A percentile compares a stretch with the other conserved stretches of the same genome.
Conservation (phyloP, 2,329 filamentous ascomycete species). For the Penicillium sp. region DNA sequence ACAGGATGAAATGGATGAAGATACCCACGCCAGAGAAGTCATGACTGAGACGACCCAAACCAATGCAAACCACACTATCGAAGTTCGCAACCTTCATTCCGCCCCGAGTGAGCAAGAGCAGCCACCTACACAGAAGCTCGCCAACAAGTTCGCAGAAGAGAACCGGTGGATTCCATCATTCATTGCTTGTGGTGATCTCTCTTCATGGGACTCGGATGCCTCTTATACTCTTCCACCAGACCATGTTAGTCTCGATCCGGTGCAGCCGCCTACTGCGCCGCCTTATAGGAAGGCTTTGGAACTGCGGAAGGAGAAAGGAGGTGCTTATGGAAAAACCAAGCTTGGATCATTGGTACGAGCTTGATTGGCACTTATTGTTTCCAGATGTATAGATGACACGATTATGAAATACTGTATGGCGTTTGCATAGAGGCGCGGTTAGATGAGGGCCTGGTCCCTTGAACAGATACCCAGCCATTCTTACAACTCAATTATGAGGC, state of each 20-base stretch:
- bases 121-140: slow-evolving; percentile 18
- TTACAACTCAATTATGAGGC: neutral
- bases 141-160: slow-evolving; percentile 38
- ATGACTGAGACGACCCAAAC: slow-evolving; percentile 1
- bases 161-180: slow-evolving; percentile 88
- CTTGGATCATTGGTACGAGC: slow-evolving; percentile 24
- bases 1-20: slow-evolving; percentile 42
- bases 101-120: slow-evolving; percentile 12
- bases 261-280: slow-evolving; percentile 92
- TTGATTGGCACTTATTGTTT: slow-evolving; percentile 11
- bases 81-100: slow-evolving; percentile 39
- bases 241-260: slow-evolving; percentile 79
- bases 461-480: neutral
- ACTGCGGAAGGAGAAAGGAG: slow-evolving; percentile 69
- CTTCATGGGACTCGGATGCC: slow-evolving; percentile 91
- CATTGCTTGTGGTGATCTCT: slow-evolving; percentile 93
- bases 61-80: slow-evolving; percentile 16
- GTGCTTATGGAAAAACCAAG: slow-evolving; percentile 71
- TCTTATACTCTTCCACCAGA: slow-evolving; percentile 85
- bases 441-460: neutral
- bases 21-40: slow-evolving; percentile 13
- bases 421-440: neutral
- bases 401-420: slow-evolving; percentile 8
- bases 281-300: slow-evolving; percentile 91
- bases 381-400: slow-evolving; percentile 13